phyloP scores from a whole-genome alignment of 2,329 filamentous ascomycete species.

The Blastomyces silverae region DNA sequence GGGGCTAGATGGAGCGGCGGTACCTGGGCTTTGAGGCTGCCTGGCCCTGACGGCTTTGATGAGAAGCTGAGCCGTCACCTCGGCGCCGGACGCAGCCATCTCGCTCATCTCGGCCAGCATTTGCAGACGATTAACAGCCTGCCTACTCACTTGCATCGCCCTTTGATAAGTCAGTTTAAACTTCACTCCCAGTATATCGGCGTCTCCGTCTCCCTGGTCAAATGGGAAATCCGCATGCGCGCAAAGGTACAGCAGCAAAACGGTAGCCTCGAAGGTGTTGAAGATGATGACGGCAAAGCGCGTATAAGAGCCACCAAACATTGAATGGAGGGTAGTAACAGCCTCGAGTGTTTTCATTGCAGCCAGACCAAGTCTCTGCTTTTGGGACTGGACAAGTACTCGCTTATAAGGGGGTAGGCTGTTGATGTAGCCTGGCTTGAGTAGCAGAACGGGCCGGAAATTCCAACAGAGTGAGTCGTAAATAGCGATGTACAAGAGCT shows the following conservation, averaged over 20 bases:
- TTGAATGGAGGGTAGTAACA: constrained; percentile 6
- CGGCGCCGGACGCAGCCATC: constrained; percentile 1
- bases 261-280: constrained; percentile 11
- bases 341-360: constrained; percentile 6
- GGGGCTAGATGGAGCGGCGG: background rate
- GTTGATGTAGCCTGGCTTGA: background rate
- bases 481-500: constrained; percentile 10
- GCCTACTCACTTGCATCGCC: background rate
- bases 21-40: background rate
- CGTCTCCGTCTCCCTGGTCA: background rate
- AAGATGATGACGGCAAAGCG: constrained; percentile 12
- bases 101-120: constrained; percentile 10
- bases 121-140: constrained; percentile 11
- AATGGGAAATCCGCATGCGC: constrained; percentile 8
- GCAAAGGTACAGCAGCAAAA: constrained; percentile 12
- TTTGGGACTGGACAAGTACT: constrained; percentile 10
- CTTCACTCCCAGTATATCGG: constrained; percentile 5
- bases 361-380: background rate
- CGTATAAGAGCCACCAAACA: constrained; percentile 11
- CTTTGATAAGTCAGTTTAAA: background rate
- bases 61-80: background rate
- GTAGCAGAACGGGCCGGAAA: background rate
- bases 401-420: constrained; percentile 11
- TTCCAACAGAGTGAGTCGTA: constrained; percentile 13
- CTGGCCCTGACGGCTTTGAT: background rate